Percentiles rank a stretch among this genome's conserved stretches.
Conservation (phyloP, 345 rosid genomes). For the Arabidopsis suecica region DNA sequence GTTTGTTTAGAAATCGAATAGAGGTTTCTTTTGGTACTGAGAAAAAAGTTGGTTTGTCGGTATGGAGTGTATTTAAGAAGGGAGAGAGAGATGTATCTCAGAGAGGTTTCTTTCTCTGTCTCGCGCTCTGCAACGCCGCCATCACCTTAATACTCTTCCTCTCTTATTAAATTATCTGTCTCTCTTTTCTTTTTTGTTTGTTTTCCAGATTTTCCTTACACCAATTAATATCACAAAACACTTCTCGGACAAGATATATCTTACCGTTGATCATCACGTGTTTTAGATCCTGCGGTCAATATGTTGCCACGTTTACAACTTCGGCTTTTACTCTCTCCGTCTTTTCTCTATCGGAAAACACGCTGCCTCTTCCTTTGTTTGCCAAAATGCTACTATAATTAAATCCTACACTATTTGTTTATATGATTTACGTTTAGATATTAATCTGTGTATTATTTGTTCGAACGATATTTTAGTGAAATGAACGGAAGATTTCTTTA, state of each 20-base stretch:
- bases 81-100: conserved; percentile 14
- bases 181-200: conserved; percentile 3
- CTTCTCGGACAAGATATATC: neutral
- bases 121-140: conserved; percentile 80
- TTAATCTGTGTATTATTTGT: neutral
- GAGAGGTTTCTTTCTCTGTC: conserved; percentile 44
- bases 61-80: conserved; percentile 26
- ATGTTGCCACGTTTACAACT: conserved; percentile 21
- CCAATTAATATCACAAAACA: neutral
- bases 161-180: conserved; percentile 26
- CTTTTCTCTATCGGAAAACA: conserved; percentile 39
- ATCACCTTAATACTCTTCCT: conserved; percentile 42
- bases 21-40: conserved; percentile 13
- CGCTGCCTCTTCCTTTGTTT: conserved; percentile 33
- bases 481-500: too few species aligned
- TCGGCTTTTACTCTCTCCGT: conserved; percentile 25
- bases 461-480: neutral
- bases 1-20: conserved; percentile 38
- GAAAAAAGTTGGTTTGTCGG: conserved; percentile 43
- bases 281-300: conserved; percentile 4
- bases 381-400: neutral
- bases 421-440: too few species aligned
- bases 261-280: conserved; percentile 31
- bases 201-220: neutral
- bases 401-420: too few species aligned